Percentiles rank a stretch among this genome's conserved stretches.
phyloP scores from a whole-genome alignment of 1,284 basidiomycete species.

The Ceratobasidium sp. region DNA sequence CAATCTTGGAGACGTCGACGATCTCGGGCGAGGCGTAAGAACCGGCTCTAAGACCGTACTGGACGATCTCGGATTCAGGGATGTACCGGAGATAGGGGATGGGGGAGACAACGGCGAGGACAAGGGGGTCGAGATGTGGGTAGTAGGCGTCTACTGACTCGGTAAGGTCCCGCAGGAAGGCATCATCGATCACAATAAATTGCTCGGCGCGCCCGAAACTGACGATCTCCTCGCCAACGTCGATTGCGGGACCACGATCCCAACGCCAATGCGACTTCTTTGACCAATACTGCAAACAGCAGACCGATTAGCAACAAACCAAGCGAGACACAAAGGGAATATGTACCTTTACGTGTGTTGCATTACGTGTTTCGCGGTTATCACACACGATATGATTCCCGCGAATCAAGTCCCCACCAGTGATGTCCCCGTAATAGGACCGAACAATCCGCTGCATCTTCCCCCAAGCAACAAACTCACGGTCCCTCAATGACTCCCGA shows the following conservation, averaged over 20 bases:
- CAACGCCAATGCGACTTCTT: slow-evolving; percentile 30
- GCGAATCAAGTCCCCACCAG: slow-evolving; percentile 9
- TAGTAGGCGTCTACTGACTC: slow-evolving; percentile 41
- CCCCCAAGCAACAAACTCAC: slow-evolving; percentile 18
- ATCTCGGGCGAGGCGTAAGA: slow-evolving; percentile 7
- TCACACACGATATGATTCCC: neutral
- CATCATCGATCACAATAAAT: slow-evolving; percentile 30
- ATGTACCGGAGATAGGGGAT: slow-evolving; percentile 35
- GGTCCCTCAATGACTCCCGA: neutral
- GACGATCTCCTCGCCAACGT: slow-evolving; percentile 1
- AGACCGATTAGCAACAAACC: neutral
- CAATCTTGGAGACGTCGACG: slow-evolving; percentile 8
- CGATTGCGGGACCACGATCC: slow-evolving; percentile 5
- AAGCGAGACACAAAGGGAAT: neutral
- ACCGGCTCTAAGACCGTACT: slow-evolving; percentile 22
- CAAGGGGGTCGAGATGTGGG: slow-evolving; percentile 27
- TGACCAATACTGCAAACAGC: slow-evolving; percentile 17
- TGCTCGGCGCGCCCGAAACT: slow-evolving; percentile 22
- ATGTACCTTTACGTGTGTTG: slow-evolving; percentile 17
- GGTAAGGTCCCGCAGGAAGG: slow-evolving; percentile 38
- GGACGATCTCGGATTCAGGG: neutral
- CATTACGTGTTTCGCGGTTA: slow-evolving; percentile 17
- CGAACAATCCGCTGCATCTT: slow-evolving; percentile 33
- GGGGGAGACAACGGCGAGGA: slow-evolving; percentile 51
- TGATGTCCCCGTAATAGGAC: neutral